phyloP scores from a whole-genome alignment of 106 monocot species.

The Hemerocallis citrina region DNA sequence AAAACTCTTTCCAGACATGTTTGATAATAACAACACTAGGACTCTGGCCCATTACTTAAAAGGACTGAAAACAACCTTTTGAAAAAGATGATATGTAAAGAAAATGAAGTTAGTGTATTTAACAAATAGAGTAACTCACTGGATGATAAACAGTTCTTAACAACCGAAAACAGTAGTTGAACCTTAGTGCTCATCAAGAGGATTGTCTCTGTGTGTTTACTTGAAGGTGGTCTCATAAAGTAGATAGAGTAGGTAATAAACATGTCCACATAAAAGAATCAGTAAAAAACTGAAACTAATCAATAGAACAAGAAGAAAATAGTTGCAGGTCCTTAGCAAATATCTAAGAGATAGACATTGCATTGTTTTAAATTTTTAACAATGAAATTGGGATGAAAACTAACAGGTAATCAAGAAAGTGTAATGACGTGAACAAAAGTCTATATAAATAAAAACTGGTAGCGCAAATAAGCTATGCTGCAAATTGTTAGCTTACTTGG shows the following conservation, averaged over 20 bases:
- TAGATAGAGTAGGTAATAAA: no score
- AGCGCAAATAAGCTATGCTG: not conserved
- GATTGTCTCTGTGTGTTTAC: no score
- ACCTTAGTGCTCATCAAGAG: not conserved
- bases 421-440: not conserved
- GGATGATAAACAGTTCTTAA: not conserved
- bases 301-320: not conserved
- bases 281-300: not conserved
- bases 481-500: slow-evolving; percentile 25
- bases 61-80: slow-evolving; percentile 1
- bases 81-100: not conserved
- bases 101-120: not conserved
- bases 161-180: not conserved
- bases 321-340: not conserved
- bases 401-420: not conserved
- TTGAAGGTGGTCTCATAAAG: not conserved
- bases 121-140: not conserved
- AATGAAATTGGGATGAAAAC: not conserved
- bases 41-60: not conserved
- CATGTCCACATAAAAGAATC: not conserved
- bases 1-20: no score
- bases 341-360: not conserved
- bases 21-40: no score
- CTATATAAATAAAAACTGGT: not conserved
- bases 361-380: not conserved